Percentiles rank a stretch among this genome's conserved stretches.
Conservation (phyloP, 2,329 filamentous ascomycete species). For the Bipolaris bicolor region DNA sequence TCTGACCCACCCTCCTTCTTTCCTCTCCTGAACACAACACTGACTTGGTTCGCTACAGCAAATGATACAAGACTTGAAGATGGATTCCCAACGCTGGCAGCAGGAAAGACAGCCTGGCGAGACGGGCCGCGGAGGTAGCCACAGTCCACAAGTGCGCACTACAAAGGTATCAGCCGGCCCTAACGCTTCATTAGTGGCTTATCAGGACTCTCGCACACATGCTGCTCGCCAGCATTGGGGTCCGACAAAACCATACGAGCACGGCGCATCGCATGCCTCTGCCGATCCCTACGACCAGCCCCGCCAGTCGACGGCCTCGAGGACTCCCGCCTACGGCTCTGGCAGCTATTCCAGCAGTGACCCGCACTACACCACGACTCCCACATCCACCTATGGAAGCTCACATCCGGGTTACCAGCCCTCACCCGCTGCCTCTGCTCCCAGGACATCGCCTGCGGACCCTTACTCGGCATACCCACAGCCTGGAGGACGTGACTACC, state of each 20-base stretch:
- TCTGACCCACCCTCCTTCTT: no score
- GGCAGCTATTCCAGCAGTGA: constrained; percentile 33
- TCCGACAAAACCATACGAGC: constrained; percentile 40
- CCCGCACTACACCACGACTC: constrained; percentile 43
- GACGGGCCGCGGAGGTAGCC: constrained; percentile 55
- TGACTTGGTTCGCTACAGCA: constrained; percentile 43
- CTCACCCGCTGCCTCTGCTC: constrained; percentile 30
- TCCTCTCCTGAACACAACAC: constrained; percentile 7
- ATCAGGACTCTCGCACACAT: constrained; percentile 53
- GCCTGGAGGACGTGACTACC: constrained; percentile 31
- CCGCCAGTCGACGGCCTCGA: constrained; percentile 19
- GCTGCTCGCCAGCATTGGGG: constrained; percentile 52
- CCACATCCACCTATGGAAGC: constrained; percentile 35
- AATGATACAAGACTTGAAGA: constrained; percentile 58
- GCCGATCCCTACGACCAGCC: constrained; percentile 28
- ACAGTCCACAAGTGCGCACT: constrained; percentile 48
- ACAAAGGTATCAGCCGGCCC: constrained; percentile 52
- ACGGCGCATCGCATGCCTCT: constrained; percentile 15
- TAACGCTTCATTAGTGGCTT: constrained; percentile 54
- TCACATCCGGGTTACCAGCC: constrained; percentile 36
- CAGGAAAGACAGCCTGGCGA: constrained; percentile 43
- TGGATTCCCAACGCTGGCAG: constrained; percentile 56
- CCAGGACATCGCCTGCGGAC: constrained; percentile 42
- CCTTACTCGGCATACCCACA: constrained; percentile 41
- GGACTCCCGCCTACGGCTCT: constrained; percentile 24